Evolutionary conservation across 2,329 filamentous ascomycete genomes (phyloP), one percentile per base, ranked within the genome.

Genomic region (Zasmidium angulare): DNA sequence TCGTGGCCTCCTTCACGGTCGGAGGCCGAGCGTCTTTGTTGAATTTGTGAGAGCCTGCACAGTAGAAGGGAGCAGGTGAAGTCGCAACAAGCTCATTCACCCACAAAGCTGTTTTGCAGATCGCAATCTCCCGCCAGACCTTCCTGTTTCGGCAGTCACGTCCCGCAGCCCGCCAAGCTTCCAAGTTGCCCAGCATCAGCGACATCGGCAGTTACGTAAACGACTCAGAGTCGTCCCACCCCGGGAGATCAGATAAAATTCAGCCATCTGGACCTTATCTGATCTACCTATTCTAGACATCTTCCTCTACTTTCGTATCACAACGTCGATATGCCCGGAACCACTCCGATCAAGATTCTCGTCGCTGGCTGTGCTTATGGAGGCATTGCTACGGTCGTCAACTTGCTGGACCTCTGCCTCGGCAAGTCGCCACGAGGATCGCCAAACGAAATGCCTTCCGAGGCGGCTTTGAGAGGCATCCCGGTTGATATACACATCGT

Each of bases 401-500:
- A 63, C 43, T 51, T 61, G 3, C 36, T 65, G 24, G 63, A 63
- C 40, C 53, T 65, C 14, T 63, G 53, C 47, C 22, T 46, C 20
- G 60, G 55, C 22, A 29, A 55, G 36, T 50, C 59, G 19, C 53
- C 59, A 4, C 43, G 62, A 36, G 58, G 53, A 1, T 51, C 58
- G 19, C 57, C 54, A 29, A 52, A 60, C 40, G 57, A 58, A 20
- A 50, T 47, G n/a, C 63, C 56, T 23, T 52, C 53, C 50, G 26
- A 59, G 23, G 53, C 53, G 26, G 56, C 63, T 12, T 50, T 58
- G 50, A 61, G 58, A 51, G 58, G 63, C 24, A 50, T 71, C 68
- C 75, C 81, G 69, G 74, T 90, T 14, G 82, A 91, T 40, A 86
- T 93, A 53, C 91, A 88, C 21, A 82, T 93, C 21, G 85, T 90